Conservation (phyloP, 345 rosid genomes). For the Citrus medica region DNA sequence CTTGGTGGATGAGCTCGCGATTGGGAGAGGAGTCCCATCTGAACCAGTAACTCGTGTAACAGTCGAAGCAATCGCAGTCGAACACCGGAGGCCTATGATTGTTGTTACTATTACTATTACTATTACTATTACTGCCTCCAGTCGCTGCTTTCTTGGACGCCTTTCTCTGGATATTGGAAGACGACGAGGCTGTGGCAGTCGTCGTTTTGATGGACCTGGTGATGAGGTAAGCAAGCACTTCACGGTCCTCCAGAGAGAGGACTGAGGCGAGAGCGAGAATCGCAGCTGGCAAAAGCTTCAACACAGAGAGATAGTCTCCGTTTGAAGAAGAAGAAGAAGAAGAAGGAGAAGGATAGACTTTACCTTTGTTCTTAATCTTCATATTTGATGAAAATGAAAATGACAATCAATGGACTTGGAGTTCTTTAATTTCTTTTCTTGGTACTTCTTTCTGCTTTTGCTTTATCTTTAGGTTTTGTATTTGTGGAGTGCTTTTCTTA, state of each 20-base stretch:
- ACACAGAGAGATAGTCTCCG: slow-evolving; percentile 43
- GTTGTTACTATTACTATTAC: no score
- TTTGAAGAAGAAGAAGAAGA: slow-evolving; percentile 16
- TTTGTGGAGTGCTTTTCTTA: no score
- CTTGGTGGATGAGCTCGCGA: slow-evolving; percentile 77
- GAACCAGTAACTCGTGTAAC: slow-evolving; percentile 84
- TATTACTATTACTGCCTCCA: background rate
- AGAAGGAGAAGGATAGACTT: slow-evolving; percentile 71
- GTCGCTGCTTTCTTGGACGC: slow-evolving; percentile 27
- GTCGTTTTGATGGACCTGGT: slow-evolving; percentile 56
- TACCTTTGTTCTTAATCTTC: slow-evolving; percentile 89
- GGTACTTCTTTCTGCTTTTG: background rate
- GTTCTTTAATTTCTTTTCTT: background rate
- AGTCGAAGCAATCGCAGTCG: slow-evolving; percentile 82
- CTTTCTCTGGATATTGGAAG: slow-evolving; percentile 28
- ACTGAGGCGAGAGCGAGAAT: slow-evolving; percentile 59
- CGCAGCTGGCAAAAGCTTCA: slow-evolving; percentile 72
- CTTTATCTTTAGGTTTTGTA: background rate
- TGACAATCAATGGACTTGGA: background rate
- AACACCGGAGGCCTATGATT: slow-evolving; percentile 47
- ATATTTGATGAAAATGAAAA: slow-evolving; percentile 11
- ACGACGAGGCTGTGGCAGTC: slow-evolving; percentile 1
- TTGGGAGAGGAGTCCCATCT: slow-evolving; percentile 90
- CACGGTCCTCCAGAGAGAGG: slow-evolving; percentile 68
- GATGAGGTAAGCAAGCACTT: slow-evolving; percentile 89